These are phyloP conservation scores for Salisapilia sapeloensis DNA, from an alignment of 352 stramenopile species.

Conservation along the genomic window DNA sequence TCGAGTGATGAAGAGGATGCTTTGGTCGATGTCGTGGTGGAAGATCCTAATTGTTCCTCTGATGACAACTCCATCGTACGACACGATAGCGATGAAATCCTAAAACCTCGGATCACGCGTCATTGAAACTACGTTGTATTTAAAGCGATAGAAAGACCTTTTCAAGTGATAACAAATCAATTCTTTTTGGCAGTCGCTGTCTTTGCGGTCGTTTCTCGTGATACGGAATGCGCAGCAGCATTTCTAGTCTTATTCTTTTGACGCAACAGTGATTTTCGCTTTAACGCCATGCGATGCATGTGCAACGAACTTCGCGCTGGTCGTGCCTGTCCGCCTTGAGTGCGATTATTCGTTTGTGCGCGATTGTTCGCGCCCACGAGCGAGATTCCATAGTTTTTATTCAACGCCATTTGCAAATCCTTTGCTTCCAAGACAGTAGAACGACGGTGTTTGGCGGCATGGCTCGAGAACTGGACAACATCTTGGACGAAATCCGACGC, in stretches of 20 bases:
- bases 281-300: slow-evolving; percentile 67
- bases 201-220: too few species aligned
- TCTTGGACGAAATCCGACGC: slow-evolving; percentile 62
- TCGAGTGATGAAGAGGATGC: slow-evolving; percentile 32
- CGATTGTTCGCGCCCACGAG: slow-evolving; percentile 32
- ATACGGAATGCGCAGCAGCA: too few species aligned
- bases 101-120: too few species aligned
- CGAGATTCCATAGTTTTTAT: slow-evolving; percentile 78
- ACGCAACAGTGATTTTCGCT: slow-evolving; percentile 42
- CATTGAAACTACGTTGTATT: too few species aligned
- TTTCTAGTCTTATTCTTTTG: slow-evolving; percentile 32
- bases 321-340: slow-evolving; percentile 26
- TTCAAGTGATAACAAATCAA: too few species aligned
- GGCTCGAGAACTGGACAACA: slow-evolving; percentile 45
- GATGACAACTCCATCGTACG: too few species aligned
- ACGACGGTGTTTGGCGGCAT: slow-evolving; percentile 59
- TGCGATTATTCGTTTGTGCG: slow-evolving; percentile 9
- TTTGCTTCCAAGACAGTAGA: slow-evolving; percentile 49
- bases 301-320: slow-evolving; percentile 64
- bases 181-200: too few species aligned
- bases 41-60: too few species aligned
- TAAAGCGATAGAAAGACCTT: too few species aligned
- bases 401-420: slow-evolving; percentile 65
- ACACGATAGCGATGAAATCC: too few species aligned
- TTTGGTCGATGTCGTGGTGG: slow-evolving; percentile 4